Evolutionary conservation across 306 rosid species (phyloP).

Genomic region (Boehmeria nivea): DNA sequence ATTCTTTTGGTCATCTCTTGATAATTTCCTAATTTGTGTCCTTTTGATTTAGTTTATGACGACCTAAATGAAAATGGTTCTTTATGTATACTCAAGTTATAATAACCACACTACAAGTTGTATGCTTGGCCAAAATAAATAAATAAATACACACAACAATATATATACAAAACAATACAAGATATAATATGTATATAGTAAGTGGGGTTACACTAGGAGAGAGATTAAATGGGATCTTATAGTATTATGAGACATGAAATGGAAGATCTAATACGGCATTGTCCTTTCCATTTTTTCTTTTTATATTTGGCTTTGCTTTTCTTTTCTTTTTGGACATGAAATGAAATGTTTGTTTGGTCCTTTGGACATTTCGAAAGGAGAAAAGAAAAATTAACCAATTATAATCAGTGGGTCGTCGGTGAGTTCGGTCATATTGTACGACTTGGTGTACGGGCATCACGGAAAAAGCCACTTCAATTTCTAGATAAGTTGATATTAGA

Average conservation of each 20-base stretch:
- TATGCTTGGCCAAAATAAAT: too few species aligned
- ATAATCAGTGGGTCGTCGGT: conserved; percentile 11
- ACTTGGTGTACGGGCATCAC: conserved; percentile 7
- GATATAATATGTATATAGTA: not conserved
- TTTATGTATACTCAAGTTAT: not conserved
- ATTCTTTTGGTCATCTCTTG: too few species aligned
- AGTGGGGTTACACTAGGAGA: conserved; percentile 1
- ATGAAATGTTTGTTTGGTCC: not conserved
- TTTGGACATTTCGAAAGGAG: conserved; percentile 11
- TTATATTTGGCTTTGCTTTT: not conserved
- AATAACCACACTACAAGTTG: not conserved
- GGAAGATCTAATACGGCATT: conserved; percentile 4
- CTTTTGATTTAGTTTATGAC: not conserved
- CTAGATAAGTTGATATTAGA: not conserved
- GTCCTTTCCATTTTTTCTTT: not conserved
- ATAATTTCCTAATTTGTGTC: too few species aligned
- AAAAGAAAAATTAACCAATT: not conserved
- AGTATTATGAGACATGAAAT: not conserved
- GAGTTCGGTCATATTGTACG: conserved; percentile 13
- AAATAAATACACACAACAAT: not conserved
- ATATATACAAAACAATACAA: not conserved
- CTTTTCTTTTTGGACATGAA: not conserved
- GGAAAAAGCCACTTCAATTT: conserved; percentile 5
- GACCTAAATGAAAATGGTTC: not conserved
- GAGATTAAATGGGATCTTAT: not conserved